These are phyloP conservation scores for Endothia cerciana DNA, from an alignment of 2,329 filamentous ascomycete genomes.

Conservation along the genomic window DNA sequence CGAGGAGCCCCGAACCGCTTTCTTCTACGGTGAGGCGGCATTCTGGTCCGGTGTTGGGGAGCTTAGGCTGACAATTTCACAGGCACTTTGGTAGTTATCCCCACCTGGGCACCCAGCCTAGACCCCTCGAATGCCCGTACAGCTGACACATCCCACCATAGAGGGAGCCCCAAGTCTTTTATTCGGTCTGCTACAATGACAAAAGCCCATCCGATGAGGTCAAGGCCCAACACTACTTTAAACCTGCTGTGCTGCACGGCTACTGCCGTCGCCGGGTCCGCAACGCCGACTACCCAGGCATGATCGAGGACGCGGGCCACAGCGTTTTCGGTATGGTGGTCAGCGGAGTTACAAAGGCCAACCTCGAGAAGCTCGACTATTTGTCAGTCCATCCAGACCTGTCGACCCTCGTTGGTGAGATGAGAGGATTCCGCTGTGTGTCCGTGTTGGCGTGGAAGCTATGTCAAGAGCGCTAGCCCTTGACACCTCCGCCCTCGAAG, in stretches of 20 bases:
- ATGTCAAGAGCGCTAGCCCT: background rate
- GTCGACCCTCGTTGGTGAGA: background rate
- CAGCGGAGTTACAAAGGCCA: slow-evolving; percentile 75
- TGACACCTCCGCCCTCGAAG: background rate
- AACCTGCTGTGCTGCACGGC: slow-evolving; percentile 74
- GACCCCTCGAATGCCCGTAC: too few relatives aligned
- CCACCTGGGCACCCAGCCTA: slow-evolving; percentile 19
- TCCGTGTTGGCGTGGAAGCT: background rate
- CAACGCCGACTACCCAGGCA: slow-evolving; percentile 78
- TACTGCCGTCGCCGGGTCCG: slow-evolving; percentile 73
- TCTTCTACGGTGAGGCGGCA: slow-evolving; percentile 58
- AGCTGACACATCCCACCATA: slow-evolving; percentile 31
- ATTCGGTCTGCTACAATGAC: slow-evolving; percentile 76
- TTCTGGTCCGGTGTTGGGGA: background rate
- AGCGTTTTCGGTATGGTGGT: slow-evolving; percentile 77
- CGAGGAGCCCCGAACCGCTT: slow-evolving; percentile 44
- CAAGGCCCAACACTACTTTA: slow-evolving; percentile 62
- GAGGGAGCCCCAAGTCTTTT: slow-evolving; percentile 88
- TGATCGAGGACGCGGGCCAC: slow-evolving; percentile 60
- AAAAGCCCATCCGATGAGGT: slow-evolving; percentile 52
- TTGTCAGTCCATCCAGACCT: slow-evolving; percentile 50
- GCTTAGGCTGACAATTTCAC: slow-evolving; percentile 32
- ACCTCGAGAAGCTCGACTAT: slow-evolving; percentile 74
- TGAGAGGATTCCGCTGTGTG: background rate
- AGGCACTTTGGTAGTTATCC: slow-evolving; percentile 44